Conservation (phyloP, 768 basidiomycete species). For the Rhizopogon roseolus region DNA sequence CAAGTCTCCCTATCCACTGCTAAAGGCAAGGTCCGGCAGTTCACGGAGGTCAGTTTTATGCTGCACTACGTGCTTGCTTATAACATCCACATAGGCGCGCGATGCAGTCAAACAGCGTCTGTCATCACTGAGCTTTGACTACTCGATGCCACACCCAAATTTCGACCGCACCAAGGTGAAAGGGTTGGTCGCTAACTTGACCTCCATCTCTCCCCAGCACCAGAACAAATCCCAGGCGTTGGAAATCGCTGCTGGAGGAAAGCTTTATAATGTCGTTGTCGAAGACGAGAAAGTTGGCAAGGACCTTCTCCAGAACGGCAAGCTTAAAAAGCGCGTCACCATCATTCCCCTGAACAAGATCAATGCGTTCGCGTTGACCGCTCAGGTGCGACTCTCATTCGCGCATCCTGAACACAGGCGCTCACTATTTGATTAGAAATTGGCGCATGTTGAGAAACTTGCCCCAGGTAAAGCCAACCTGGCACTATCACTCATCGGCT, state of each 20-base stretch:
- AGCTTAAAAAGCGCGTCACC: slow-evolving; percentile 83
- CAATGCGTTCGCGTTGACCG: slow-evolving; percentile 48
- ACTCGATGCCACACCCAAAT: slow-evolving; percentile 64
- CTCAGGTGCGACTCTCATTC: slow-evolving; percentile 36
- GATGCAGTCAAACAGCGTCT: slow-evolving; percentile 65
- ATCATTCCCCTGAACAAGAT: slow-evolving; percentile 95
- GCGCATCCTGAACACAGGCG: neutral
- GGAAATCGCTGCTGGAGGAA: slow-evolving; percentile 87
- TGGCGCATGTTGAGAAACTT: slow-evolving; percentile 62
- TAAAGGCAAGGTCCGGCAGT: slow-evolving; percentile 45
- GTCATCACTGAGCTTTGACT: slow-evolving; percentile 77
- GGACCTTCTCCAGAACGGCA: slow-evolving; percentile 71
- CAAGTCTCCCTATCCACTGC: slow-evolving; percentile 48
- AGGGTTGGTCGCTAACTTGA: slow-evolving; percentile 87
- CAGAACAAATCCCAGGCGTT: slow-evolving; percentile 83
- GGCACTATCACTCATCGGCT: slow-evolving; percentile 87
- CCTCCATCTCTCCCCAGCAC: slow-evolving; percentile 65
- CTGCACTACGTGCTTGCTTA: neutral
- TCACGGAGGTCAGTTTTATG: slow-evolving; percentile 53
- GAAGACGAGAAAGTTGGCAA: slow-evolving; percentile 88
- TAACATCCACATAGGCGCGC: slow-evolving; percentile 44
- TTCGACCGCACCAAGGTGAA: slow-evolving; percentile 88
- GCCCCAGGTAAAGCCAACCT: slow-evolving; percentile 79
- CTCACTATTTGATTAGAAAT: slow-evolving; percentile 49
- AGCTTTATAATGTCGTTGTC: slow-evolving; percentile 91